These are phyloP conservation scores for Metschnikowia dekortorum DNA, from an alignment of 805 yeast genomes.

Conservation along the genomic window DNA sequence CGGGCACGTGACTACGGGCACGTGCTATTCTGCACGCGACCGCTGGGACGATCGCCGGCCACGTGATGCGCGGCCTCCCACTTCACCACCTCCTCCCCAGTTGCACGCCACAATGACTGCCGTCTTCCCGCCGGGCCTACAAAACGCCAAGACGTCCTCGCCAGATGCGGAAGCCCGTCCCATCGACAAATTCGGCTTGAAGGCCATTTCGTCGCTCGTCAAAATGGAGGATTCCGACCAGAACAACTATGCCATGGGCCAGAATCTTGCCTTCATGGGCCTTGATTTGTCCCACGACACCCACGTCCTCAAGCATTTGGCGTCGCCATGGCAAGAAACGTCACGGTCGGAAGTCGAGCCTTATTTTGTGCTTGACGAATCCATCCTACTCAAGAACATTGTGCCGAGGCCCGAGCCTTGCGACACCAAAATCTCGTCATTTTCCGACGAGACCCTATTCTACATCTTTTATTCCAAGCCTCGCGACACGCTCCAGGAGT, in stretches of 20 bases:
- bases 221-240: constrained; percentile 61
- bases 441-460: constrained; percentile 89
- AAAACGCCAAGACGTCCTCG: constrained; percentile 1
- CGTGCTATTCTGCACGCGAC: too few relatives aligned
- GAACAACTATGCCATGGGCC: constrained; percentile 67
- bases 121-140: constrained; percentile 18
- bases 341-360: constrained; percentile 90
- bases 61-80: not conserved
- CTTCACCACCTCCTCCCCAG: not conserved
- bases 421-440: constrained; percentile 50
- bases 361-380: constrained; percentile 57
- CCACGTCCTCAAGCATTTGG: constrained; percentile 60
- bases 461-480: constrained; percentile 93
- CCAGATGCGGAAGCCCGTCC: constrained; percentile 26
- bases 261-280: constrained; percentile 66
- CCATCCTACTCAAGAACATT: constrained; percentile 29
- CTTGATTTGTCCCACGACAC: constrained; percentile 48
- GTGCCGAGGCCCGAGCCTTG: constrained; percentile 40
- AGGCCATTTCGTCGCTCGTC: constrained; percentile 57
- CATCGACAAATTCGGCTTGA: constrained; percentile 62
- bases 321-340: constrained; percentile 95
- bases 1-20: too few relatives aligned
- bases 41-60: not conserved
- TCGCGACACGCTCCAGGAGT: constrained; percentile 86
- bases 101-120: constrained; percentile 8